Percentiles rank a stretch among this genome's conserved stretches.
phyloP scores from a whole-genome alignment of 2,329 filamentous ascomycete species.

The Chaetomiaceae sp. region DNA sequence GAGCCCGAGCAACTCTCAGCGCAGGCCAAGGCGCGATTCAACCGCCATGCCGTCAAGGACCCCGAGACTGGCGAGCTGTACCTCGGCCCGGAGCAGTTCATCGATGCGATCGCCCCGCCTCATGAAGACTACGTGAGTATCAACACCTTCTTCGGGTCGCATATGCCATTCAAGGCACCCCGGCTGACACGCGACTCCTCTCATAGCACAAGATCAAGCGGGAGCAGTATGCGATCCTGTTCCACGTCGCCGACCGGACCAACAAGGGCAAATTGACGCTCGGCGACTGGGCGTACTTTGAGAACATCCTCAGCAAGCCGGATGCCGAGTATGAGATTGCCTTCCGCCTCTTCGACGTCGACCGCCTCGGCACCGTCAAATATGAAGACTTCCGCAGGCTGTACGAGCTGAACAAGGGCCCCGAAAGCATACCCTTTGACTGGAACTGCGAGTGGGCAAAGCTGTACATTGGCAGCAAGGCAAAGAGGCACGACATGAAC shows the following conservation, averaged over 20 bases:
- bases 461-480: conserved; percentile 85
- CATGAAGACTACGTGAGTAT: conserved; percentile 84
- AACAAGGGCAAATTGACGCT: conserved; percentile 69
- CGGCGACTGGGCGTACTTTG: conserved; percentile 86
- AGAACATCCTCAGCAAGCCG: conserved; percentile 87
- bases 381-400: conserved; percentile 82
- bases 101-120: conserved; percentile 81
- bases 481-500: conserved; percentile 83
- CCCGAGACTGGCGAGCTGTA: conserved; percentile 69
- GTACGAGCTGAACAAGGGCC: conserved; percentile 85
- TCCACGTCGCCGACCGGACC: conserved; percentile 80
- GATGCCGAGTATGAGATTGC: conserved; percentile 99
- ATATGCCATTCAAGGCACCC: not conserved
- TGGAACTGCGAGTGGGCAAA: conserved; percentile 97
- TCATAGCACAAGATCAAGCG: conserved; percentile 92
- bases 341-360: conserved; percentile 90
- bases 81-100: conserved; percentile 82
- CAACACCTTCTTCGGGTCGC: not conserved
- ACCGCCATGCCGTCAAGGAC: conserved; percentile 71
- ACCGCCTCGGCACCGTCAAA: conserved; percentile 78
- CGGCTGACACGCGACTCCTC: not conserved
- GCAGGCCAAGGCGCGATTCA: conserved; percentile 72
- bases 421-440: conserved; percentile 83
- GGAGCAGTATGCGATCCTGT: conserved; percentile 91
- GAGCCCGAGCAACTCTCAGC: conserved; percentile 60